These are phyloP conservation scores for Penicillium bovifimosum DNA, from an alignment of 495 filamentous ascomycete genomes.

Conservation along the genomic window DNA sequence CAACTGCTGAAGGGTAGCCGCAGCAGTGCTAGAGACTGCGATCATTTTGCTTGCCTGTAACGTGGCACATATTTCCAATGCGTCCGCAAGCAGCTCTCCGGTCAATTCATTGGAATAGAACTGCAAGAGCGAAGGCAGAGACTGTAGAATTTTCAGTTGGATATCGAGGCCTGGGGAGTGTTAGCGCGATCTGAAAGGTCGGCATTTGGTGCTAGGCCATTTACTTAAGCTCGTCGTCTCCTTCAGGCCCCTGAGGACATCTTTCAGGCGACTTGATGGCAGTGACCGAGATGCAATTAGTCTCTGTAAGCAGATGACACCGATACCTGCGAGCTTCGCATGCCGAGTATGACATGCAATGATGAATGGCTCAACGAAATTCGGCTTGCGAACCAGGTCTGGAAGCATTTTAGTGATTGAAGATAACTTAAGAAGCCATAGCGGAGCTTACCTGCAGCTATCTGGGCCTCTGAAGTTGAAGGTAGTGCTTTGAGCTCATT, in stretches of 20 bases:
- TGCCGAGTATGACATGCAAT: slow-evolving; percentile 87
- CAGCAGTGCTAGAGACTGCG: slow-evolving; percentile 89
- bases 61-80: slow-evolving; percentile 84
- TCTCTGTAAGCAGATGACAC: slow-evolving; percentile 80
- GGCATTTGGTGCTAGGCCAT: background rate
- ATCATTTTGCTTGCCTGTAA: slow-evolving; percentile 84
- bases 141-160: slow-evolving; percentile 92
- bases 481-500: slow-evolving; percentile 81
- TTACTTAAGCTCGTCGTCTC: slow-evolving; percentile 67
- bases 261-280: slow-evolving; percentile 65
- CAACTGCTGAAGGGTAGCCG: slow-evolving; percentile 90
- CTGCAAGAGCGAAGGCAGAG: slow-evolving; percentile 83
- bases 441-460: slow-evolving; percentile 64
- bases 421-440: background rate
- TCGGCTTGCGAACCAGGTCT: slow-evolving; percentile 78
- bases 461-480: slow-evolving; percentile 71
- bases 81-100: slow-evolving; percentile 71
- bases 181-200: slow-evolving; percentile 20
- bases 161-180: slow-evolving; percentile 69
- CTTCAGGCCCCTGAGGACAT: slow-evolving; percentile 79
- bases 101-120: slow-evolving; percentile 81
- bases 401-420: slow-evolving; percentile 20
- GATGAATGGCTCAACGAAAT: slow-evolving; percentile 87
- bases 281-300: slow-evolving; percentile 76
- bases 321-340: slow-evolving; percentile 80